These are phyloP conservation scores for Schoenoplectus tabernaemontani DNA, from an alignment of 202 grass and related monocot genomes.

Conservation along the genomic window DNA sequence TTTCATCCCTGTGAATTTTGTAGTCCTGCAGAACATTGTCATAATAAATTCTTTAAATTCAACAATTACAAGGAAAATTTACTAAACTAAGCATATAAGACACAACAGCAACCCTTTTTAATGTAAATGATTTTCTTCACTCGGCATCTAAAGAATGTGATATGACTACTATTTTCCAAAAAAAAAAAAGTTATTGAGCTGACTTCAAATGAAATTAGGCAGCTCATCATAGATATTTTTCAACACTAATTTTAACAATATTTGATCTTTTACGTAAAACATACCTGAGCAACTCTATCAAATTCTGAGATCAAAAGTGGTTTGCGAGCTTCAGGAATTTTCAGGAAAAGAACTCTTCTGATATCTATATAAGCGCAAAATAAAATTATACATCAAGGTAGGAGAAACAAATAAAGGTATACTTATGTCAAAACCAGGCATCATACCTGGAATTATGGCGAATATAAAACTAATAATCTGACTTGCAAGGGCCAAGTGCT, in stretches of 20 bases:
- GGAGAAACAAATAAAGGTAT: not conserved
- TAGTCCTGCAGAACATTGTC: constrained; percentile 50
- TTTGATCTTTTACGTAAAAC: constrained; percentile 10
- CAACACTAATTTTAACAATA: not conserved
- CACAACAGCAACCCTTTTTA: not conserved
- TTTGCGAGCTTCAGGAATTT: constrained; percentile 89
- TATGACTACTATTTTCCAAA: not conserved
- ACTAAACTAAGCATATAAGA: constrained; percentile 5
- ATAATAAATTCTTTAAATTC: constrained; percentile 4
- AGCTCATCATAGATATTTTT: not conserved
- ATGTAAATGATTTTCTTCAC: not conserved
- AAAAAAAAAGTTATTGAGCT: not conserved
- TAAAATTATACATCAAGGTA: constrained; percentile 15
- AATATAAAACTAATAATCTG: constrained; percentile 93
- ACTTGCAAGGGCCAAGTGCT: constrained; percentile 97
- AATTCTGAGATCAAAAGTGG: constrained; percentile 67
- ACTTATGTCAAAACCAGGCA: not conserved
- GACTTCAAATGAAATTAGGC: not conserved
- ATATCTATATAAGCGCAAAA: constrained; percentile 54
- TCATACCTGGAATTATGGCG: constrained; percentile 82
- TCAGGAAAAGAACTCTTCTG: constrained; percentile 67
- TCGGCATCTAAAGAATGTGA: not conserved
- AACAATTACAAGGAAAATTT: not conserved
- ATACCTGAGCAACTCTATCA: constrained; percentile 94
- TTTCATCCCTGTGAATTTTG: constrained; percentile 96